Base-by-base conservation (phyloP, 2,329 filamentous ascomycete species). In the Diaporthe australafricana region DNA sequence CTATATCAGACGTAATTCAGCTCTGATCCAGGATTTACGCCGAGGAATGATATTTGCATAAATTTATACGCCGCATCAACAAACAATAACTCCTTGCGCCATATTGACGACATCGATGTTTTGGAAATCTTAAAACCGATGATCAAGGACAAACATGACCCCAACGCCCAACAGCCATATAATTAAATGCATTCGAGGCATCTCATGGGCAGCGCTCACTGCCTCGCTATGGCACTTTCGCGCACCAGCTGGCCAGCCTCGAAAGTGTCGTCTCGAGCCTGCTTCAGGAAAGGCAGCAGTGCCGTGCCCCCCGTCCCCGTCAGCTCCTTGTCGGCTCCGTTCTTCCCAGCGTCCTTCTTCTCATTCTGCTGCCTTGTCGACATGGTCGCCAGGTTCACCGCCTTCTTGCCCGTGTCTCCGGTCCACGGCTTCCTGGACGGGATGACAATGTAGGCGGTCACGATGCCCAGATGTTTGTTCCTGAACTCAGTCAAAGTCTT, bases 221-320 rank as follows among this genome's bases (percentile, higher is more conserved):
- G 40, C 32, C 22, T 55, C 7, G 40, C 20, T 50, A 70, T 66
- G 27, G 35, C 48, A 7, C 50, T 48, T 30, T 66, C 50, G 50
- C 70, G 62, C 17, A 73, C 72, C 42, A 71, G 25, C 12, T 57
- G 65, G 0, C 83, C 84, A 3, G 84, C 84, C 25, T 77, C 76
- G 2, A 73, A 74, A 0, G 95, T 98, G 85, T 98, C 95, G 79
- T 98, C 94, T 22, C 96, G 87, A 4, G 94, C 92, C 82, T 97
- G 94, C 81, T 94, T 97, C 74, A 98, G 81, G 81, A 98, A 98
- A 0, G 95, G 94, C 71, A 98, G 93, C 67, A 98, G 82, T 0
- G 92, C 90, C 0, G 96, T 98, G 0, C 96, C 96, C 2, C 95
- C 95, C 0, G 95, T 98, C 0, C 96, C 96, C 0, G 92, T 92